phyloP scores from a whole-genome alignment of 441 rosid species.

The Gossypium gossypioides region DNA sequence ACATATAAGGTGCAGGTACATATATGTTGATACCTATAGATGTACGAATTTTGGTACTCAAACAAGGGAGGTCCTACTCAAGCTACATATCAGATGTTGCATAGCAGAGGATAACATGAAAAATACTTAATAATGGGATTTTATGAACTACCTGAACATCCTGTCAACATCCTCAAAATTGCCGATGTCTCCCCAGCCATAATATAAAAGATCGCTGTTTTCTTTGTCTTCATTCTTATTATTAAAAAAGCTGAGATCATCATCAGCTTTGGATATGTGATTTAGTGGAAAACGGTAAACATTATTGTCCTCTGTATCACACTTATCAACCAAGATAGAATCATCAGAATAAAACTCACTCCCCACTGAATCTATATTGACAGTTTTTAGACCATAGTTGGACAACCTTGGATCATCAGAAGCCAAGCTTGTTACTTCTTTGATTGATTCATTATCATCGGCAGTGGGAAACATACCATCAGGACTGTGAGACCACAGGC shows the following conservation, averaged over 20 bases:
- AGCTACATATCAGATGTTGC: neutral
- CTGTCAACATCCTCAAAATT: constrained; percentile 86
- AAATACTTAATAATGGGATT: neutral
- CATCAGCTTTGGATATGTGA: constrained; percentile 37
- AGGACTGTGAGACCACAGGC: constrained; percentile 38
- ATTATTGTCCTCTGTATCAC: constrained; percentile 28
- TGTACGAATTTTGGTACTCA: neutral
- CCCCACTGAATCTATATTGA: constrained; percentile 25
- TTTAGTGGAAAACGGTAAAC: constrained; percentile 40
- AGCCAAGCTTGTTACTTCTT: constrained; percentile 32
- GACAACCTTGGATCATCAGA: constrained; percentile 38
- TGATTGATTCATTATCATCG: constrained; percentile 26
- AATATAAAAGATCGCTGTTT: constrained; percentile 48
- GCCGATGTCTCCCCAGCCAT: constrained; percentile 77
- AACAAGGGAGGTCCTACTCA: neutral
- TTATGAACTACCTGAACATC: constrained; percentile 64
- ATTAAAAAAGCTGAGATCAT: constrained; percentile 46
- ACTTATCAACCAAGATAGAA: constrained; percentile 34
- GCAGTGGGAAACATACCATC: constrained; percentile 32
- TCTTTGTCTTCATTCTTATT: constrained; percentile 46
- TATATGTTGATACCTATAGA: neutral
- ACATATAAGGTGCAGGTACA: neutral
- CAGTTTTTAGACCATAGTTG: constrained; percentile 31
- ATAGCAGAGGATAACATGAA: neutral
- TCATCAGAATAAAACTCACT: constrained; percentile 31